Base-by-base conservation (phyloP, 2,329 filamentous ascomycete genomes). In the Ceratocystis cacaofunesta region DNA sequence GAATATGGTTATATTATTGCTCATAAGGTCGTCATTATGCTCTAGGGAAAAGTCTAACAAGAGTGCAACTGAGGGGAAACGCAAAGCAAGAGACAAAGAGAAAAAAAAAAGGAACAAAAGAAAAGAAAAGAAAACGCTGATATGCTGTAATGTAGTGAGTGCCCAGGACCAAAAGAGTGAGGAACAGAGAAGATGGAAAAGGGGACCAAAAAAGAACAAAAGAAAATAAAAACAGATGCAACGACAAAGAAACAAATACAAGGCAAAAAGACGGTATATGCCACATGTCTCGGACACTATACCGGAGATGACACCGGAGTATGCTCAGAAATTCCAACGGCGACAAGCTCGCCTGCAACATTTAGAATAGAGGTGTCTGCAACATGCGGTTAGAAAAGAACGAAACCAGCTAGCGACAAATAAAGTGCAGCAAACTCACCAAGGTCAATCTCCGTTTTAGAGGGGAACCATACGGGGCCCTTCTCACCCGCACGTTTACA, bases 391-490 rank as follows among this genome's bases (percentile, higher is more conserved):
- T 63, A 57, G 66, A 30, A 10, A 44, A 2, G 17, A 12, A 19
- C 44, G 44, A 19, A 12, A 8, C 3, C 3, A 41, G 30, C 2
- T 1, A 22, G 22, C 12, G 10, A 36, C 8, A 62, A 10, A 30
- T 17, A 8, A 25, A 41, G 36, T 41, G 7, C 5, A 10, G 44
- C 25, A 41, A 32, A 58, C 66, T 58, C 65, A 67, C 66, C 52
- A 12, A 67, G 50, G 36, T 67, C 66, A 10, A 67, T 63, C 61
- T 67, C 66, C 3, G 66, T 67, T 15, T 65, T 55, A 2, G 66
- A 65, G 4, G 66, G 66, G 32, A 67, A 67, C 66, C 66, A 67
- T 7, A 65, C 66, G 17, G 66, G 66, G 25, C 58, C 46, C 32
- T 65, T 63, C 41, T 67, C 63, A 1, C 60, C 52, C 8, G 44